These are phyloP conservation scores for Melocanna baccifera DNA, from an alignment of 176 grass and related monocot species.

Conservation along the genomic window DNA sequence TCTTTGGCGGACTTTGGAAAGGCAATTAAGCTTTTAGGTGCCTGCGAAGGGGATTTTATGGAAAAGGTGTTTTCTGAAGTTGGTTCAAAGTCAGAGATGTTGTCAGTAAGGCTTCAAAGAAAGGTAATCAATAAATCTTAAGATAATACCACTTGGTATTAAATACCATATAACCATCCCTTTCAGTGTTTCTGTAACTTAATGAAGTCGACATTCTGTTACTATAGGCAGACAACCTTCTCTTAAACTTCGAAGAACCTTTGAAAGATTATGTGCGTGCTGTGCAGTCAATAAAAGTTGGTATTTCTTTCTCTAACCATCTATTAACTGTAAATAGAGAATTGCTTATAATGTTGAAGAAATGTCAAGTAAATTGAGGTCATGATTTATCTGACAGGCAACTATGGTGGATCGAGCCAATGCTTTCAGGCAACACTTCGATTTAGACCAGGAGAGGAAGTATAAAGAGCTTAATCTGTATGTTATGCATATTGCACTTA, in stretches of 20 bases:
- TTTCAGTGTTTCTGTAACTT: conserved; percentile 27
- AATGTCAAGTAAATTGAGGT: neutral
- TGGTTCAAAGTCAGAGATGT: conserved; percentile 87
- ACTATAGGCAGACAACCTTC: conserved; percentile 84
- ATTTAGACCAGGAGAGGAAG: conserved; percentile 88
- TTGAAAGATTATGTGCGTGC: conserved; percentile 94
- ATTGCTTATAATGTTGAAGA: neutral
- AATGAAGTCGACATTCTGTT: conserved; percentile 7
- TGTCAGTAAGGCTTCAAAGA: conserved; percentile 91
- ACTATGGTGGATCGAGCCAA: conserved; percentile 91
- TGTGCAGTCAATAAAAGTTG: conserved; percentile 93
- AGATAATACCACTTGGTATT: conserved; percentile 6
- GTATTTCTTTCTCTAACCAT: neutral
- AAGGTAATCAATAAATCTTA: conserved; percentile 51
- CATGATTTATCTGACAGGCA: conserved; percentile 42
- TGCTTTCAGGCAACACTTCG: conserved; percentile 95
- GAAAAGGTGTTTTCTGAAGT: conserved; percentile 95
- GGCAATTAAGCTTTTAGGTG: conserved; percentile 89
- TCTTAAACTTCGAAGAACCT: conserved; percentile 95
- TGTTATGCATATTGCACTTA: conserved; percentile 14
- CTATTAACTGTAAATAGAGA: neutral
- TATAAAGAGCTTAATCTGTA: conserved; percentile 98
- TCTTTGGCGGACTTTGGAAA: conserved; percentile 94
- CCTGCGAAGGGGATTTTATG: conserved; percentile 82
- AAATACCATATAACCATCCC: conserved; percentile 21